Evolutionary conservation across 169 alveolate genomes (phyloP), one percentile per base, ranked within the genome.

Genomic region (Eimeria necatrix): DNA sequence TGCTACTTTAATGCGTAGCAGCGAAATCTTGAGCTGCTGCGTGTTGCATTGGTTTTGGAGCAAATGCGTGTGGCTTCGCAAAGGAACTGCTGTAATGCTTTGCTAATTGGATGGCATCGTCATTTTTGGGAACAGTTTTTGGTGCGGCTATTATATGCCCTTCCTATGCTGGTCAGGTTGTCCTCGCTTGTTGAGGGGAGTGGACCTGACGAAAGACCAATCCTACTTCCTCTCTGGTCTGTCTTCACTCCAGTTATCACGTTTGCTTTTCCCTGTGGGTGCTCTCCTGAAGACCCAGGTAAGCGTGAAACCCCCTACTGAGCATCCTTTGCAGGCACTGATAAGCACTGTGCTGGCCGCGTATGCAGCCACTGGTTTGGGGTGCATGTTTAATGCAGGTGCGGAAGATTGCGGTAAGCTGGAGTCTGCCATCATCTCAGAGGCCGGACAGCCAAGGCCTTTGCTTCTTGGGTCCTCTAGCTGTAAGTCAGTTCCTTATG

Each of bases 401-500:
- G 78, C 95, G 98, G 20, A 90, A 68, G 51, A 73, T 95, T 26
- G 98, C 98, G 51, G 89, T 80, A 10, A 76, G 83, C 9, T 61
- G 85, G 48, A 86, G 88, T 9, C 93, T 97, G 48, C 92, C 96
- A 20, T 94, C 97, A 3, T 94, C 94, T 22, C 73, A 60, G 68
- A 96, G 97, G 61, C 94, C 93, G 91, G 98, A 97, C 68, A 96
- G 97, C 18, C 95, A 95, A 56, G 98, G 98, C 24, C 93, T 97
- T 22, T 97, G 98, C 64, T 97, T 97, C 78, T 71, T 97, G 88
- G 97, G 97, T 49, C 93, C 93, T 26, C 94, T 97, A 83, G 52
- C 95, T 60, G 91, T 96, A 88, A 68, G 92, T 9, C 76, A 73
- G 18, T 97, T 95, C 84, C 91, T 97, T 53, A 26, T 56, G 24